Conservation (phyloP, 176 grass and related monocot species). For the Juncus inflexus region DNA sequence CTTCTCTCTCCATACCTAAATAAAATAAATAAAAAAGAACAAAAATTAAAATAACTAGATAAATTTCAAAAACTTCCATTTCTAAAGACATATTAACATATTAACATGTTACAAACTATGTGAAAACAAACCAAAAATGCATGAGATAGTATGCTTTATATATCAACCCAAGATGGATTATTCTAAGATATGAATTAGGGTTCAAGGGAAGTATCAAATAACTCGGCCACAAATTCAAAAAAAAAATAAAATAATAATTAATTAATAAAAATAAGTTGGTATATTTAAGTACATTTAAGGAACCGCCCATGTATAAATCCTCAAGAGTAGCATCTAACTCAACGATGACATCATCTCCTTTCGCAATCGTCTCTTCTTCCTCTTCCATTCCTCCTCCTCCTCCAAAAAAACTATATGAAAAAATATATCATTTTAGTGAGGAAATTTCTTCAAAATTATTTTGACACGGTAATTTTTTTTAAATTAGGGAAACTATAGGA, state of each 20-base stretch:
- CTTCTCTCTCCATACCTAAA: constrained; percentile 95
- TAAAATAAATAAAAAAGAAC: neutral
- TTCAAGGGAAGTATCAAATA: neutral
- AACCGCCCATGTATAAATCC: constrained; percentile 96
- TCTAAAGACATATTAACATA: neutral
- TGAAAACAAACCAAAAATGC: too few relatives aligned
- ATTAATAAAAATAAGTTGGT: neutral
- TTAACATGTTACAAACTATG: too few relatives aligned
- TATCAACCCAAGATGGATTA: neutral
- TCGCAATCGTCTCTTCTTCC: constrained; percentile 74
- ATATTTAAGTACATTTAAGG: constrained; percentile 62
- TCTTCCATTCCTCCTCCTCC: constrained; percentile 71
- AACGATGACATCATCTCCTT: constrained; percentile 96
- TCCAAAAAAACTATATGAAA: constrained; percentile 93
- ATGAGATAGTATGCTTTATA: too few relatives aligned
- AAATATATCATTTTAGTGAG: neutral
- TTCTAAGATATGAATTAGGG: neutral
- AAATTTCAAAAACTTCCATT: neutral
- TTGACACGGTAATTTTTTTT: too few relatives aligned
- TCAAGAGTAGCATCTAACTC: constrained; percentile 94
- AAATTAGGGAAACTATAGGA: neutral
- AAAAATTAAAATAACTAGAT: constrained; percentile 1
- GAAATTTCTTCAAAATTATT: too few relatives aligned
- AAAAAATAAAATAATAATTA: constrained; percentile 1
- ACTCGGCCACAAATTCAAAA: neutral